Percentiles rank a stretch among this genome's conserved stretches.
Conservation (phyloP, 495 filamentous ascomycete genomes). For the Bryoglossum gracile region DNA sequence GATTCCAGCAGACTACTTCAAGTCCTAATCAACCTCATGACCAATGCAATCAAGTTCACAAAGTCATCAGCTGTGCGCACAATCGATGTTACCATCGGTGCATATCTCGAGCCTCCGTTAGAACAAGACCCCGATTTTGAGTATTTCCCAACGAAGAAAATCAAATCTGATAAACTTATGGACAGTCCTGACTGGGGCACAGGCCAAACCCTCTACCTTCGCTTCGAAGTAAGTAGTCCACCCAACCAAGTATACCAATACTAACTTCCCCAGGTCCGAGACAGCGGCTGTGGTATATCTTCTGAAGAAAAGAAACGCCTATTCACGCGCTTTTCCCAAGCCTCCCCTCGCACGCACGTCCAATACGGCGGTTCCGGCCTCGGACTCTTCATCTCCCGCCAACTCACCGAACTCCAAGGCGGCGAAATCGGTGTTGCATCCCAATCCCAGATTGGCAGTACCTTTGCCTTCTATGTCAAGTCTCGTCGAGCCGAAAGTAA, state of each 20-base stretch:
- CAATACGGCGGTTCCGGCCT: constrained; percentile 78
- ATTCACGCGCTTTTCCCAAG: constrained; percentile 56
- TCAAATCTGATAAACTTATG: constrained; percentile 38
- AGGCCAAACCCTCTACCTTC: constrained; percentile 45
- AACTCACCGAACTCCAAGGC: constrained; percentile 75
- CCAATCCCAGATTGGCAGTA: constrained; percentile 63
- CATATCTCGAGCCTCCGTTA: constrained; percentile 47
- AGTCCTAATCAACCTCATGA: constrained; percentile 69
- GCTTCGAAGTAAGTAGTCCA: constrained; percentile 38
- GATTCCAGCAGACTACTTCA: constrained; percentile 72
- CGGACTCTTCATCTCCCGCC: constrained; percentile 73
- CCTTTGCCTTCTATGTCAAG: constrained; percentile 72
- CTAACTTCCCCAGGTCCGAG: constrained; percentile 38
- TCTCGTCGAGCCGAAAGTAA: constrained; percentile 25
- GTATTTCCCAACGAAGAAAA: constrained; percentile 48
- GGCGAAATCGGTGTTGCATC: constrained; percentile 77
- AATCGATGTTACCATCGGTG: constrained; percentile 62
- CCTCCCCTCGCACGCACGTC: constrained; percentile 63
- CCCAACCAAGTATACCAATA: not conserved
- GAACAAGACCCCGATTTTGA: constrained; percentile 31
- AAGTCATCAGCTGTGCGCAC: constrained; percentile 40
- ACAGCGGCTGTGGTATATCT: constrained; percentile 52
- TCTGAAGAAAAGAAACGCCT: constrained; percentile 49
- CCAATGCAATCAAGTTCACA: constrained; percentile 81
- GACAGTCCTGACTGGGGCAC: constrained; percentile 49